phyloP scores from a whole-genome alignment of 306 rosid genomes.

The Oemleria cerasiformis region DNA sequence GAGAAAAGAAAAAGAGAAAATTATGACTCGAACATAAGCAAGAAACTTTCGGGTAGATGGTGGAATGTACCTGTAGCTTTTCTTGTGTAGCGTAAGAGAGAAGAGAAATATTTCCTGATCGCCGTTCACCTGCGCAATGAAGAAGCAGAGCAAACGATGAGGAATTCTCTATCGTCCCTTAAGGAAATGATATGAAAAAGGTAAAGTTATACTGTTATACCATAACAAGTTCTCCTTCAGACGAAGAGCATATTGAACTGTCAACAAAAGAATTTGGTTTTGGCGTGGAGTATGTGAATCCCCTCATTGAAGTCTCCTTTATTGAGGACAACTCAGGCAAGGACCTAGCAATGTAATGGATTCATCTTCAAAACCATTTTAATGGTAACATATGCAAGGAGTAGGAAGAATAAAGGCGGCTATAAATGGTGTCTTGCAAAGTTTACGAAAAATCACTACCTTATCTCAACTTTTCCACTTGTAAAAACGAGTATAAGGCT shows the following conservation, averaged over 20 bases:
- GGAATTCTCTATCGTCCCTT: not conserved
- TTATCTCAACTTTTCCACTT: slow-evolving; percentile 71
- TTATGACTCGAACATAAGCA: not conserved
- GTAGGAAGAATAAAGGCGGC: not conserved
- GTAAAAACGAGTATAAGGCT: slow-evolving; percentile 60
- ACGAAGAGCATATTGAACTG: slow-evolving; percentile 58
- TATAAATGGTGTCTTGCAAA: too few species aligned
- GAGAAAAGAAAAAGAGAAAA: slow-evolving; percentile 5
- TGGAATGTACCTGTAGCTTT: slow-evolving; percentile 55
- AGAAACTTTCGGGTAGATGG: slow-evolving; percentile 10
- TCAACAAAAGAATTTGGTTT: slow-evolving; percentile 49
- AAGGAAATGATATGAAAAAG: slow-evolving; percentile 2
- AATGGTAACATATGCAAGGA: too few species aligned
- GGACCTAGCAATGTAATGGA: slow-evolving; percentile 41
- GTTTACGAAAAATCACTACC: slow-evolving; percentile 36
- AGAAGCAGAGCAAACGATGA: not conserved
- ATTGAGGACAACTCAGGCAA: slow-evolving; percentile 66
- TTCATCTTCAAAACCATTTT: too few species aligned
- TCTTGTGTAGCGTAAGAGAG: slow-evolving; percentile 55
- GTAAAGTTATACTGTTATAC: slow-evolving; percentile 39
- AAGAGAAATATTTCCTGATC: slow-evolving; percentile 66
- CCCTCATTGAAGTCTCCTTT: slow-evolving; percentile 66
- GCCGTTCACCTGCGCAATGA: slow-evolving; percentile 58
- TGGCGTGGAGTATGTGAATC: slow-evolving; percentile 56
- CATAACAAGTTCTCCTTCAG: slow-evolving; percentile 69